These are phyloP conservation scores for Sarcocystis neurona DNA, from an alignment of 169 alveolate genomes.

Conservation along the genomic window DNA sequence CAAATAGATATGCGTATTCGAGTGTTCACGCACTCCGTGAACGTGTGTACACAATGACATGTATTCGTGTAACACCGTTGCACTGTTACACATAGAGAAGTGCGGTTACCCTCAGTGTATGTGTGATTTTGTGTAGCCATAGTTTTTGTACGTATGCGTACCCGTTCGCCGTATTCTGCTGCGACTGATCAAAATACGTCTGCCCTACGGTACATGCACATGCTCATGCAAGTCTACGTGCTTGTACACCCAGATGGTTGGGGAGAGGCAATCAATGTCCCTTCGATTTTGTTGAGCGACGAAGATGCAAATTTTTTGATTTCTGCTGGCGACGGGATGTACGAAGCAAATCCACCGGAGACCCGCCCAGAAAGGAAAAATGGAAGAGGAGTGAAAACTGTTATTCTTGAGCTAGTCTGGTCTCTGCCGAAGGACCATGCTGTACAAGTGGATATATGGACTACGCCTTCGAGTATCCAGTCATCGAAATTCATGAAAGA, in stretches of 20 bases:
- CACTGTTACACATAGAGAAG: too few species aligned
- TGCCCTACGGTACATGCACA: too few species aligned
- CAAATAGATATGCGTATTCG: too few species aligned
- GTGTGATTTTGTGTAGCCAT: too few species aligned
- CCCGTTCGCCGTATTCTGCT: too few species aligned
- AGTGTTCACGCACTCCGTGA: too few species aligned
- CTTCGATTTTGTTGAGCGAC: slow-evolving; percentile 48
- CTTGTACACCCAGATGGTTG: slow-evolving; percentile 37
- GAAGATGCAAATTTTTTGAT: slow-evolving; percentile 29
- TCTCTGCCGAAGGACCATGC: slow-evolving; percentile 39
- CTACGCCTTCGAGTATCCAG: slow-evolving; percentile 25
- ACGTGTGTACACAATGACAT: too few species aligned
- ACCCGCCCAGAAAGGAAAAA: background rate
- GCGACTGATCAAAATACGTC: background rate
- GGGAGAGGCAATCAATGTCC: slow-evolving; percentile 23
- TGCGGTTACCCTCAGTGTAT: too few species aligned
- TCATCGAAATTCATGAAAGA: slow-evolving; percentile 38
- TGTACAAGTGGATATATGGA: slow-evolving; percentile 37
- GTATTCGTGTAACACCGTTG: too few species aligned
- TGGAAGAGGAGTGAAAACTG: background rate
- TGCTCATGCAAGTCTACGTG: background rate
- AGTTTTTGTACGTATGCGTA: too few species aligned
- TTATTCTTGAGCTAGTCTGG: slow-evolving; percentile 49
- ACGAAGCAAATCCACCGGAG: background rate
- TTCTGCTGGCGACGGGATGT: slow-evolving; percentile 25